Evolutionary conservation across 306 rosid species (phyloP).

Genomic region (Fragaria iinumae): DNA sequence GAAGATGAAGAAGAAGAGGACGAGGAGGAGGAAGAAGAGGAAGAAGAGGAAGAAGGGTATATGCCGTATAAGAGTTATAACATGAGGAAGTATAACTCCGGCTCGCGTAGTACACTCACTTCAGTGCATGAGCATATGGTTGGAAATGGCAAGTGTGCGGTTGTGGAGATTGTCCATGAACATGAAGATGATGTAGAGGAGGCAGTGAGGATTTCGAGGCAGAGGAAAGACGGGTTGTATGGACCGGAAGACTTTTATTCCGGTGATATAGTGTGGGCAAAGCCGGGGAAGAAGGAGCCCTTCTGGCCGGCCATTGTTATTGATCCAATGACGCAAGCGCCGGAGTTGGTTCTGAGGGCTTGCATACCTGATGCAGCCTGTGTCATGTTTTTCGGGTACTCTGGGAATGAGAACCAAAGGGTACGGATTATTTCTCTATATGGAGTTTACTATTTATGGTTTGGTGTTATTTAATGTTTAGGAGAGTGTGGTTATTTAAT

Average conservation of each 20-base stretch:
- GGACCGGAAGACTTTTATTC: conserved; percentile 97
- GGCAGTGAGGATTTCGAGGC: conserved; percentile 27
- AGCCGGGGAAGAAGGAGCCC: conserved; percentile 90
- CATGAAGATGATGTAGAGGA: conserved; percentile 41
- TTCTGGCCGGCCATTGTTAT: conserved; percentile 99
- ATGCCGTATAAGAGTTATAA: conserved; percentile 39
- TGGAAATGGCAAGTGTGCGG: conserved; percentile 44
- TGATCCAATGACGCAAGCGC: conserved; percentile 91
- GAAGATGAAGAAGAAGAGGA: not conserved
- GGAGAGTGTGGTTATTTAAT: conserved; percentile 33
- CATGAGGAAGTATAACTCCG: conserved; percentile 38
- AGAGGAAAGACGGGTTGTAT: conserved; percentile 51
- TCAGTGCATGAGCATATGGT: conserved; percentile 37
- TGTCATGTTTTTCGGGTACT: conserved; percentile 94
- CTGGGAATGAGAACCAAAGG: conserved; percentile 78
- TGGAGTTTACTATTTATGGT: conserved; percentile 24
- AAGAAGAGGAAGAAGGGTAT: not conserved
- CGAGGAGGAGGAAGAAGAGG: not conserved
- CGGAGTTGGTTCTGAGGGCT: conserved; percentile 89
- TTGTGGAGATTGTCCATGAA: conserved; percentile 33
- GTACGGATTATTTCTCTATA: conserved; percentile 40
- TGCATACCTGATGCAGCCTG: conserved; percentile 91
- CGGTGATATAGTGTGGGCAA: conserved; percentile 96
- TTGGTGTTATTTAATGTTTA: conserved; percentile 11
- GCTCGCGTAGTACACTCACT: conserved; percentile 44